Percentiles rank a stretch among this genome's conserved stretches.
These are phyloP conservation scores for Rhodocollybia butyracea DNA, from an alignment of 768 basidiomycete species.

Conservation along the genomic window DNA sequence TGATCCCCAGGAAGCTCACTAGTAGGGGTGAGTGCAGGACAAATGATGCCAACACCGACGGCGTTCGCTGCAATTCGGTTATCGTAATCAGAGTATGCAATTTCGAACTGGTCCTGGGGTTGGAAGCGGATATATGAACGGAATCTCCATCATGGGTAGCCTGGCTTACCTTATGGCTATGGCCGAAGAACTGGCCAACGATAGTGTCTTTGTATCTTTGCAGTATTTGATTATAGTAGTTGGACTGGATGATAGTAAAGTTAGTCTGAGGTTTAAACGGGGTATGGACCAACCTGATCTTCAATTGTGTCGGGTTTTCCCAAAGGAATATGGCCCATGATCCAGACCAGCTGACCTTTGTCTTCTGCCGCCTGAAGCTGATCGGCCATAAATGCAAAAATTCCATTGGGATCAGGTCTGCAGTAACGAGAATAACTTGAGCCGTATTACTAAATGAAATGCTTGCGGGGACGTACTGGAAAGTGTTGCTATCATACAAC, in stretches of 20 bases:
- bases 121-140: neutral
- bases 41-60: constrained; percentile 27
- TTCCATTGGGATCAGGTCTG: constrained; percentile 38
- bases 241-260: constrained; percentile 23
- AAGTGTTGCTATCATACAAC: constrained; percentile 35
- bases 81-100: constrained; percentile 35
- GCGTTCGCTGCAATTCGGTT: constrained; percentile 27
- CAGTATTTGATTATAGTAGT: constrained; percentile 39
- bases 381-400: constrained; percentile 33
- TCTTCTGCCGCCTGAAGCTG: constrained; percentile 36
- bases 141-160: no score
- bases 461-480: constrained; percentile 22
- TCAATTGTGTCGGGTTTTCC: constrained; percentile 26
- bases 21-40: constrained; percentile 36
- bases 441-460: neutral
- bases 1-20: constrained; percentile 21
- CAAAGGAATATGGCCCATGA: constrained; percentile 34
- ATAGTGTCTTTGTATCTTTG: constrained; percentile 38
- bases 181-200: constrained; percentile 40
- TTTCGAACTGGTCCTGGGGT: constrained; percentile 35
- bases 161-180: constrained; percentile 32
- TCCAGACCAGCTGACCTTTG: constrained; percentile 35
- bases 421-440: no score
- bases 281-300: constrained; percentile 15
- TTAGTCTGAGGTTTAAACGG: neutral